Percentiles rank a stretch among this genome's conserved stretches.
phyloP scores from a whole-genome alignment of 352 stramenopile genomes.

The Phytopythium aichiense region DNA sequence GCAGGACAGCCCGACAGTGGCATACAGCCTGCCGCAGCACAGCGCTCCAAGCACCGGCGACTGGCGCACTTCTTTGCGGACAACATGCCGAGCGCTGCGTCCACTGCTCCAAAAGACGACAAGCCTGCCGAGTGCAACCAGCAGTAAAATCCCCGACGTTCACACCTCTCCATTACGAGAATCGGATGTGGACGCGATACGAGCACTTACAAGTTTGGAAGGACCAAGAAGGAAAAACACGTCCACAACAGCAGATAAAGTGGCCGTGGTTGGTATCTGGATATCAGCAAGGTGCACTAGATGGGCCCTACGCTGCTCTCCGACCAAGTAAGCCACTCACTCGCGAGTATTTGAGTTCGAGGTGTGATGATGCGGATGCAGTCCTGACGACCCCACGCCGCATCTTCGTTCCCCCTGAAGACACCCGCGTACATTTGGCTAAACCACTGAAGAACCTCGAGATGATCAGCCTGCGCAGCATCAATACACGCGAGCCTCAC shows the following conservation, averaged over 20 bases:
- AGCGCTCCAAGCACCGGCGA: conserved; percentile 5
- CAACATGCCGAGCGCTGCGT: conserved; percentile 10
- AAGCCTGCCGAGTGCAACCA: conserved; percentile 43
- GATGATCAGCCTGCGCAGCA: conserved; percentile 10
- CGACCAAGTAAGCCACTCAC: background rate
- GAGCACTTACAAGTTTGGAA: background rate
- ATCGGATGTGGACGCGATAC: background rate
- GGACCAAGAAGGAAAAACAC: background rate
- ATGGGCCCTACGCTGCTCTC: background rate
- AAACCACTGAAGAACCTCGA: conserved; percentile 13
- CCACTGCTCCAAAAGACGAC: conserved; percentile 10
- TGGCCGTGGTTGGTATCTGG: background rate
- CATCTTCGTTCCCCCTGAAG: background rate
- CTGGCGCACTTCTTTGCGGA: conserved; percentile 33
- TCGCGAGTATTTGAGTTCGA: background rate
- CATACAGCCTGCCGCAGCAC: background rate
- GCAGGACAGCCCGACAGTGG: background rate
- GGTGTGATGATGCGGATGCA: background rate
- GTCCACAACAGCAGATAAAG: too few species aligned
- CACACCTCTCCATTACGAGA: background rate
- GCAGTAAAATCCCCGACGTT: conserved; percentile 18
- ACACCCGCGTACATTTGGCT: background rate
- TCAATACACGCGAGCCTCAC: background rate
- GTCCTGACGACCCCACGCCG: background rate
- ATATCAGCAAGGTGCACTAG: background rate